Evolutionary conservation across 169 alveolate species (phyloP).

Genomic region (Eimeria acervulina): DNA sequence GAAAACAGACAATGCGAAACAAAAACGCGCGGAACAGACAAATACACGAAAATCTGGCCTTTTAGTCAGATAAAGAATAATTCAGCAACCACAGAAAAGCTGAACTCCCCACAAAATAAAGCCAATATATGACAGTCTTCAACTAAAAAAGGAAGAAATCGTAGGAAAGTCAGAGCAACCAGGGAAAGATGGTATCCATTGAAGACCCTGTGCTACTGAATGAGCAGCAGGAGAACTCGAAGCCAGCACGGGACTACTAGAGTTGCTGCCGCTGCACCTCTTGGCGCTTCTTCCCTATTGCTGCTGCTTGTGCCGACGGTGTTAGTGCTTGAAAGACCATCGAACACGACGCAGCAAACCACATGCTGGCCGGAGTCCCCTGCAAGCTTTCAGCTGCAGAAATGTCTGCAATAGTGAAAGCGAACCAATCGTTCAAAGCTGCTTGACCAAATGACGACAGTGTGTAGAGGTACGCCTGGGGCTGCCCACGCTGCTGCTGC

Average conservation of each 20-base stretch:
- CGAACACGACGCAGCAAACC: background rate
- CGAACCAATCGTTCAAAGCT: background rate
- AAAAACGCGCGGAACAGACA: background rate
- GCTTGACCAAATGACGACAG: background rate
- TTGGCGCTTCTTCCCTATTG: background rate
- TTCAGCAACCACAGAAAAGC: background rate
- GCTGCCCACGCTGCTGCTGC: constrained; percentile 15
- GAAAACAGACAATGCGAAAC: background rate
- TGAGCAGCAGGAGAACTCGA: background rate
- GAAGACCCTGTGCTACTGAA: background rate
- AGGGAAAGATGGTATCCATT: background rate
- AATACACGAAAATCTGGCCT: background rate
- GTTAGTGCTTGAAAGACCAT: background rate
- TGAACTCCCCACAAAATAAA: background rate
- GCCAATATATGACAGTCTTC: background rate
- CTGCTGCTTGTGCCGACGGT: constrained; percentile 7
- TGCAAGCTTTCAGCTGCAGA: constrained; percentile 1
- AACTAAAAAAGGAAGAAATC: background rate
- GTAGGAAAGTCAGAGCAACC: background rate
- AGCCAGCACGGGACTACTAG: background rate
- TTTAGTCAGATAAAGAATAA: background rate
- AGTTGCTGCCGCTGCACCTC: background rate
- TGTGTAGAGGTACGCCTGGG: background rate
- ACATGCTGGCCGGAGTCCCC: constrained; percentile 20
- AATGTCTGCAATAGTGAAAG: background rate